These are phyloP conservation scores for Sideroxylon spinosum DNA, from an alignment of 179 eudicot species.

Conservation along the genomic window DNA sequence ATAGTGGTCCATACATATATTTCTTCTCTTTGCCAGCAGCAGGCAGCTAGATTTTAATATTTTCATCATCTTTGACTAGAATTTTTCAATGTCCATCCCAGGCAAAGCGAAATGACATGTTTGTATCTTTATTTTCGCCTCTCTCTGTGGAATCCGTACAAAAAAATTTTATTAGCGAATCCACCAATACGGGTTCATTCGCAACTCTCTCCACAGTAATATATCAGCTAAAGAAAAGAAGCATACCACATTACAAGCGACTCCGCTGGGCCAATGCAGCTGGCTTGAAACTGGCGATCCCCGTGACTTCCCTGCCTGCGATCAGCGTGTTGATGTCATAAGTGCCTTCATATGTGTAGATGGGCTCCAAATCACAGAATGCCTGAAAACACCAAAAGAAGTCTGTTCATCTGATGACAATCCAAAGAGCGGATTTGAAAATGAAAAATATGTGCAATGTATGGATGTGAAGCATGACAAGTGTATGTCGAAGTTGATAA, in stretches of 20 bases:
- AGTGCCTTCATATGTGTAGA: conserved; percentile 91
- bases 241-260: conserved; percentile 48
- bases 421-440: too few relatives aligned
- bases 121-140: neutral
- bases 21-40: too few relatives aligned
- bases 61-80: too few relatives aligned
- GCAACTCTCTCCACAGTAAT: neutral
- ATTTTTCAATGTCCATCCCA: too few relatives aligned
- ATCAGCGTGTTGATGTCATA: conserved; percentile 90
- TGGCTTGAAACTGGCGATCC: conserved; percentile 84
- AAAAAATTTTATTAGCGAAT: neutral
- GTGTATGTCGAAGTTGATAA: too few relatives aligned
- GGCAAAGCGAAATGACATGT: neutral
- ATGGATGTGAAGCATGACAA: too few relatives aligned
- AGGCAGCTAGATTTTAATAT: too few relatives aligned
- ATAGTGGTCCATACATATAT: too few relatives aligned
- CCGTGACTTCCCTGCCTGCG: conserved; percentile 84
- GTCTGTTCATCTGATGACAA: neutral
- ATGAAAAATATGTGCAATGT: too few relatives aligned
- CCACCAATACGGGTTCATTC: neutral
- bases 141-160: neutral
- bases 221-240: neutral
- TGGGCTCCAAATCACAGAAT: conserved; percentile 89
- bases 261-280: conserved; percentile 44
- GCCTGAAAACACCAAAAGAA: conserved; percentile 46